Evolutionary conservation across 805 yeast species (phyloP).

Genomic region (Jamesozyma spencerorum): DNA sequence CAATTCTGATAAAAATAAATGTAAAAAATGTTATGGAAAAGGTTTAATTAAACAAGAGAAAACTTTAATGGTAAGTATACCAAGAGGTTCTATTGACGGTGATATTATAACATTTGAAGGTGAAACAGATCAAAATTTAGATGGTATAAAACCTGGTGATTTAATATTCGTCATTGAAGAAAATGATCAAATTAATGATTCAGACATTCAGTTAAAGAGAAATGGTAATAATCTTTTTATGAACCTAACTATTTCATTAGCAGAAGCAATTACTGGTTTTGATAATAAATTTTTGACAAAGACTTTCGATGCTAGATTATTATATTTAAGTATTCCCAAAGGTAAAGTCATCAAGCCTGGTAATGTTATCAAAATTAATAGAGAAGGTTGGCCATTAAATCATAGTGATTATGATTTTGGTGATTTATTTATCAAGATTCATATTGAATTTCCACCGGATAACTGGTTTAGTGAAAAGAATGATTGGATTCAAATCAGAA

Average conservation of each 20-base stretch:
- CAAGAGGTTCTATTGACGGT: constrained; percentile 56
- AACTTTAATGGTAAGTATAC: constrained; percentile 65
- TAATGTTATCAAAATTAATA: constrained; percentile 50
- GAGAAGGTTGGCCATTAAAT: constrained; percentile 80
- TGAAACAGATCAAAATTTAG: constrained; percentile 72
- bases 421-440: constrained; percentile 59
- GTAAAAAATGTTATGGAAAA: constrained; percentile 67
- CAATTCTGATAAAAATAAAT: constrained; percentile 46
- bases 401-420: constrained; percentile 37
- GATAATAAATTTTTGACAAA: constrained; percentile 48
- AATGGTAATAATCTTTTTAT: constrained; percentile 58
- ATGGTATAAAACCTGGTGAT: constrained; percentile 61
- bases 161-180: constrained; percentile 54
- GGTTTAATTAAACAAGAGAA: constrained; percentile 56
- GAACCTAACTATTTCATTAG: constrained; percentile 50
- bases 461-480: constrained; percentile 73
- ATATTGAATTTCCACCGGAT: constrained; percentile 74
- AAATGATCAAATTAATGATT: constrained; percentile 19
- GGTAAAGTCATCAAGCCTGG: constrained; percentile 81
- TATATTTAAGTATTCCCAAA: constrained; percentile 53
- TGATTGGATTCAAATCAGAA: constrained; percentile 47
- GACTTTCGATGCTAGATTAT: constrained; percentile 72
- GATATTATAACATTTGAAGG: constrained; percentile 54
- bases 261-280: constrained; percentile 83
- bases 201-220: constrained; percentile 37